Evolutionary conservation across 2,329 filamentous ascomycete genomes (phyloP), one percentile per base, ranked within the genome.

Genomic region (Emericellopsis atlantica): DNA sequence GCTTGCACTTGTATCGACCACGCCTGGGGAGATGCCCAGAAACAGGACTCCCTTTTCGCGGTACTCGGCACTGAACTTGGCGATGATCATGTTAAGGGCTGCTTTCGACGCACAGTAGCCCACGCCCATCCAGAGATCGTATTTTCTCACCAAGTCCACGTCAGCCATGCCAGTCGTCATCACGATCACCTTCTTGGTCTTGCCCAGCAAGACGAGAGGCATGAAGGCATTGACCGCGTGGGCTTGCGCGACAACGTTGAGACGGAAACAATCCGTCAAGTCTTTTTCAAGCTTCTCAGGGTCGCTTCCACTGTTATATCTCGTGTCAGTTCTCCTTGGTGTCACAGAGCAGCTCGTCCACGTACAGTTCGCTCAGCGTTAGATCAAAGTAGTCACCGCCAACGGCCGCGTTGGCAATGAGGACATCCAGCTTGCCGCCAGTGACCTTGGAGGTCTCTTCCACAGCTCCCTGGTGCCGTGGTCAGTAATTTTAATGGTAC

Each of bases 371-470:
- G 26, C 26, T 29, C 9, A 29, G 8, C 9, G 26, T 32, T 6
- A 18, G 14, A 5, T 39, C 39, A 34, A 32, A 32, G 6, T 2
- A 6, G 14, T 21, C 18, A 3, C 33, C 11, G 4, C 8, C 15
- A 6, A 21, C 10, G n/a, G 88, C 81, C 2, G 76, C 75, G 23
- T 83, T 78, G 0, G 82, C 81, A 45, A 96, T 81, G 2, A 83
- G 80, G 7, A 90, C 83, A 1, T 75, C 71, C 11, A 75, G 42
- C 39, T 53, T 50, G 23, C 59, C 58, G 16, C 55, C 54, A 1
- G 56, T 59, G 32, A 60, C 55, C 21, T 50, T 46, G 11, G 36
- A 22, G 6, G 29, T 37, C 6, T 22, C 31, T 1, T 18, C 15
- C 7, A 32, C 44, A 10, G 36, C 18, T 10, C 2, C 8, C 41